Evolutionary conservation across 2,329 filamentous ascomycete species (phyloP).

Genomic region (Alternaria sp.): DNA sequence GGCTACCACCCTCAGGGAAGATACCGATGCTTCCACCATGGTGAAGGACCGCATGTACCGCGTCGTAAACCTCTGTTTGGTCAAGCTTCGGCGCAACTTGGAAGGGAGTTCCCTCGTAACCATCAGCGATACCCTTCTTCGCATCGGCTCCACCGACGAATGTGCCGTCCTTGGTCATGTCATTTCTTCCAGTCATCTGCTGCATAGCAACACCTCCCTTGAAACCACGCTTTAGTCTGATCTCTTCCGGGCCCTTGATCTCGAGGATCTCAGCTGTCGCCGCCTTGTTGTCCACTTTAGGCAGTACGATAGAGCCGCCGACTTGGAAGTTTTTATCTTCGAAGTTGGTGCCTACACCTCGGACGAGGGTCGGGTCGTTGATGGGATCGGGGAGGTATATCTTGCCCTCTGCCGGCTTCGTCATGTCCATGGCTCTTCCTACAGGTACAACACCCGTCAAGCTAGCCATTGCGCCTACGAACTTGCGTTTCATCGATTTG

Average conservation of each 20-base stretch:
- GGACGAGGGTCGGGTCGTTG: conserved; percentile 81
- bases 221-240: conserved; percentile 87
- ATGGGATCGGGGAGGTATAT: conserved; percentile 91
- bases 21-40: conserved; percentile 91
- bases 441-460: conserved; percentile 93
- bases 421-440: conserved; percentile 85
- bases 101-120: conserved; percentile 79
- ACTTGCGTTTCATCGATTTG: conserved; percentile 88
- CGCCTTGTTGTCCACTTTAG: conserved; percentile 80
- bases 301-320: conserved; percentile 86
- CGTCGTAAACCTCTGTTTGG: conserved; percentile 91
- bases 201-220: conserved; percentile 76
- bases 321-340: conserved; percentile 60
- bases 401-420: conserved; percentile 78
- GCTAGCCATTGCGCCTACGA: conserved; percentile 86
- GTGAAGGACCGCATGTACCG: conserved; percentile 84
- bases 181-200: conserved; percentile 82
- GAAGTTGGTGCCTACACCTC: conserved; percentile 83
- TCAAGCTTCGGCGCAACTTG: conserved; percentile 93
- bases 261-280: conserved; percentile 85
- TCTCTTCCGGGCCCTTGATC: conserved; percentile 79
- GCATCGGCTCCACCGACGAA: conserved; percentile 64
- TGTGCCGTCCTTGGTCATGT: conserved; percentile 72
- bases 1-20: conserved; percentile 95
- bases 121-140: conserved; percentile 62